Conservation (phyloP, 495 filamentous ascomycete species). For the Tuber magnatum region DNA sequence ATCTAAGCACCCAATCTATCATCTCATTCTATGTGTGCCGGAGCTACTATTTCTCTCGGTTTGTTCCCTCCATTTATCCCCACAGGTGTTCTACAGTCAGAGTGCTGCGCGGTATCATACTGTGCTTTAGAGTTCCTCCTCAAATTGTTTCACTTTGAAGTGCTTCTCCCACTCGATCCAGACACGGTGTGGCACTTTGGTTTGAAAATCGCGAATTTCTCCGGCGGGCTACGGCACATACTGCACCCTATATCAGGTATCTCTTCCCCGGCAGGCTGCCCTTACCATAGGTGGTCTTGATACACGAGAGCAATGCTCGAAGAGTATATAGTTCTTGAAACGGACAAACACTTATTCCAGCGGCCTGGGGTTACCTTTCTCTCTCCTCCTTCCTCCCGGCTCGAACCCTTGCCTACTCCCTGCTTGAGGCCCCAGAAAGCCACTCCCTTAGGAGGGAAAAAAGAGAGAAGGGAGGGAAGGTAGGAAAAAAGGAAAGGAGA, state of each 20-base stretch:
- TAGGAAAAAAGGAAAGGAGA: neutral
- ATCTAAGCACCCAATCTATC: neutral
- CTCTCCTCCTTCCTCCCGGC: neutral
- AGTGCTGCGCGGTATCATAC: neutral
- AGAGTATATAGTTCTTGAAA: neutral
- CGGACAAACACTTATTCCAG: neutral
- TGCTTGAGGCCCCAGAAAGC: neutral
- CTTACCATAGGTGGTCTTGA: neutral
- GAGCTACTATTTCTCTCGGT: neutral
- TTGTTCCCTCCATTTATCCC: neutral
- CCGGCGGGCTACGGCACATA: neutral
- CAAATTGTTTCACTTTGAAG: neutral
- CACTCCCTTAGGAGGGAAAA: neutral
- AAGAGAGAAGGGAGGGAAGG: neutral
- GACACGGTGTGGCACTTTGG: neutral
- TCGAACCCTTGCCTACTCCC: neutral
- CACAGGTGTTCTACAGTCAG: neutral
- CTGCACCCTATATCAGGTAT: neutral
- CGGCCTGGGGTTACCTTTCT: neutral
- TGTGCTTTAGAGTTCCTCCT: neutral
- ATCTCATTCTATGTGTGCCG: neutral
- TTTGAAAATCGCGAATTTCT: neutral
- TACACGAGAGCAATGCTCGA: neutral
- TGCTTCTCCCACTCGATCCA: neutral
- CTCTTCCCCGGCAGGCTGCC: neutral